Evolutionary conservation across 495 filamentous ascomycete genomes (phyloP), one percentile per base, ranked within the genome.

Genomic region (Aspergillus campestris): DNA sequence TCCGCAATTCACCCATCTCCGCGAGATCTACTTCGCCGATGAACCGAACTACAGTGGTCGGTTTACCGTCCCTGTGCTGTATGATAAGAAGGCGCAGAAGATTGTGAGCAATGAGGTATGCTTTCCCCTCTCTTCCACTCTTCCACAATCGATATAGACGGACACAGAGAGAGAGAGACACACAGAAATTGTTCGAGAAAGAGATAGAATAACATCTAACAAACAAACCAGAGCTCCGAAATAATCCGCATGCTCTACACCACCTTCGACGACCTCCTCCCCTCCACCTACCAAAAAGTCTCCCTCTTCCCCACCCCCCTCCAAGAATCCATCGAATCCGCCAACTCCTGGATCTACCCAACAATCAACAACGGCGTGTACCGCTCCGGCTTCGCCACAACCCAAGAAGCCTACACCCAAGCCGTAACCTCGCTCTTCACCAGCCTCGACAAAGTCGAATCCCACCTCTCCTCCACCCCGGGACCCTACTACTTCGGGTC

Each of bases 281-380:
- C 70, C 14, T 59, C 62, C 6, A 45, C 76, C 47, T 77, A 74
- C 62, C 74, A 77, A 32, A 74, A 79, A 30, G 52, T 82, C 2
- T 80, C 82, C 51, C 75, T 85, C 34, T 83, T 81, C 56, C 87
- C 86, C 0, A 47, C 66, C 29, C 50, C 71, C 1, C 66, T 89
- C 13, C 70, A 68, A 18, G 43, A 60, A 38, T 59, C 82, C 13
- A 92, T 95, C 57, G 86, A 95, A 48, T 70, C 73, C 36, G 66
- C 81, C 44, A 92, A 92, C 59, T 77, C 79, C 29, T 94, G 87
- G 87, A 81, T 83, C 47, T 92, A 92, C 65, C 74, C 86, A 54
- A 77, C 84, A 47, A 72, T 95, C 59, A 95, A 95, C 62, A 89
- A 90, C 58, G 89, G 87, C 32, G 86, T 94, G 30, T 94, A 94